Percentiles rank a stretch among this genome's conserved stretches.
phyloP scores from a whole-genome alignment of 148 eudicot genomes.

The Rhododendron williamsianum region DNA sequence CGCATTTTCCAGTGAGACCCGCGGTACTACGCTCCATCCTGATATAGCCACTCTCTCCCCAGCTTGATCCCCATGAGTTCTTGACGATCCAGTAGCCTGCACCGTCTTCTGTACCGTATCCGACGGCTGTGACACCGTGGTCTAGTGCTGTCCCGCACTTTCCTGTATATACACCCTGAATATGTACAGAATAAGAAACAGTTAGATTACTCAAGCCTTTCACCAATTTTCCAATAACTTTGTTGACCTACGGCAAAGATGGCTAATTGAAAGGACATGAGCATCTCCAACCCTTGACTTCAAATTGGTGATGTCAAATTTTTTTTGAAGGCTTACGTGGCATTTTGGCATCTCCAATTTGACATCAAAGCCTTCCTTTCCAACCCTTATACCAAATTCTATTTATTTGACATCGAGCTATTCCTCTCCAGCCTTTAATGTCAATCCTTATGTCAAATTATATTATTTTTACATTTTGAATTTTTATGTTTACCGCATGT shows the following conservation, averaged over 20 bases:
- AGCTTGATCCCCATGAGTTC: constrained; percentile 68
- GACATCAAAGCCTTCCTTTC: too few relatives aligned
- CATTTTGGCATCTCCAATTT: too few relatives aligned
- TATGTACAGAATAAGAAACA: neutral
- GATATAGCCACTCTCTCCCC: constrained; percentile 80
- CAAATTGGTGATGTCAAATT: too few relatives aligned
- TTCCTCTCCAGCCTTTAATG: too few relatives aligned
- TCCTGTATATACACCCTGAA: constrained; percentile 75
- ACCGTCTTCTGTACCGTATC: constrained; percentile 65
- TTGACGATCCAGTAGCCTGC: constrained; percentile 70
- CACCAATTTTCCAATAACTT: neutral
- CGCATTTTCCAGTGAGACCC: constrained; percentile 45
- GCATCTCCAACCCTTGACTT: too few relatives aligned
- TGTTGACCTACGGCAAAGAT: neutral
- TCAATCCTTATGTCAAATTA: too few relatives aligned
- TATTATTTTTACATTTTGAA: too few relatives aligned
- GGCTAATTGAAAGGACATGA: neutral
- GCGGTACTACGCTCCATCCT: constrained; percentile 50
- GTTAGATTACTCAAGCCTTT: neutral
- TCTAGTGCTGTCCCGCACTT: constrained; percentile 52
- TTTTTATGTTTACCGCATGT: too few relatives aligned
- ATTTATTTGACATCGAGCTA: too few relatives aligned
- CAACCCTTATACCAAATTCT: too few relatives aligned
- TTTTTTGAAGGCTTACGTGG: too few relatives aligned
- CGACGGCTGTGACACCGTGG: constrained; percentile 73